Base-by-base conservation (phyloP, 805 yeast genomes). In the Saccharomycopsis olivae region DNA sequence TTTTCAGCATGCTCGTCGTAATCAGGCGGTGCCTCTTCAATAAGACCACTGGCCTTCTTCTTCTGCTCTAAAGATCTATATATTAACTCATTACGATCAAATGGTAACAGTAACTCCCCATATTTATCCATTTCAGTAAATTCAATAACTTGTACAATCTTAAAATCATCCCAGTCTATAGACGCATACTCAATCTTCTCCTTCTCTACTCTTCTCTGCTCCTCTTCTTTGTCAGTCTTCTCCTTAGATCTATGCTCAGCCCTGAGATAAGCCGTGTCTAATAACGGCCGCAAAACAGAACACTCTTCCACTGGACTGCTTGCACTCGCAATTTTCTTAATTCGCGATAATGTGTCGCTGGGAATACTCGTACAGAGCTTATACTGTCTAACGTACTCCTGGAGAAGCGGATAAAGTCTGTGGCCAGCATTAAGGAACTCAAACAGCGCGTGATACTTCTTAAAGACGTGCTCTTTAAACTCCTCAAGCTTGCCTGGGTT, bases 101-200 rank as follows among this genome's bases (percentile, higher is more conserved):
- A 53, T 0, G 94, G 84, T 8, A 53, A 50, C 1, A 71, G 65
- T 29, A 55, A 59, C 37, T 75, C 79, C 3, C 73, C 66, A 9
- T 68, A 71, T 44, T 68, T 65, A 54, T 78, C 87, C 5, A 72
- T 57, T 2, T 73, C 75, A 13, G 73, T 72, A 48, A 86, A 79
- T 36, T 68, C 75, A 11, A 87, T 65, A 2, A 78, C 74, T 36
- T 77, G 85, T 5, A 84, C 79, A 14, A 84, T 65, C 2, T 68
- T 65, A 53, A 88, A 89, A 47, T 82, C 84, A 41, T 78, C 77
- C 98, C 98, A 89, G 58, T 88, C 87, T 17, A 86, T 77, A 8
- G 81, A 71, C 0, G 88, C 85, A 58, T 69, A 84, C 31, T 71
- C 77, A 4, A 74, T 48, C 42, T 66, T 67, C 29, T 71, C 67